phyloP scores from a whole-genome alignment of 176 grass and related monocot genomes.

The Alopecurus myosuroides region DNA sequence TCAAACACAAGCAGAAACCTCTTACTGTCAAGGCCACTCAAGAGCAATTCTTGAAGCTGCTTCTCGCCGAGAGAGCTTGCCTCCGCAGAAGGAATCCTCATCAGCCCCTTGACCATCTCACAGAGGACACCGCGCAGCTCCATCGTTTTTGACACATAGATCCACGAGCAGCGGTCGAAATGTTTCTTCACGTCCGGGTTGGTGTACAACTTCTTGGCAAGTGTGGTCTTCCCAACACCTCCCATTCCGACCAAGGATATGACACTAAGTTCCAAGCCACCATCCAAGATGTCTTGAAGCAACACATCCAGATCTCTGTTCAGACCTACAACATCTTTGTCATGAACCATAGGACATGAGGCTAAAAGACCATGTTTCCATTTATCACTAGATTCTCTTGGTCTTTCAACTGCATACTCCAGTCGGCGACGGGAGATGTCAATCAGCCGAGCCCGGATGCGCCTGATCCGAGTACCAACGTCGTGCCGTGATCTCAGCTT shows the following conservation, averaged over 20 bases:
- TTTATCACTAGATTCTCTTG: not conserved
- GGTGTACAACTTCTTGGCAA: slow-evolving; percentile 45
- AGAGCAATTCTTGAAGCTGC: slow-evolving; percentile 34
- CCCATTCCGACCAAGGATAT: slow-evolving; percentile 40
- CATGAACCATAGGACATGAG: slow-evolving; percentile 29
- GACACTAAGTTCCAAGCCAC: not conserved
- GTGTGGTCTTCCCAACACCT: slow-evolving; percentile 41
- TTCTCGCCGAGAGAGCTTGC: not conserved
- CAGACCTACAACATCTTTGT: slow-evolving; percentile 27
- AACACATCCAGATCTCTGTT: slow-evolving; percentile 6
- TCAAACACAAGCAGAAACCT: slow-evolving; percentile 43
- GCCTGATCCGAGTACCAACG: slow-evolving; percentile 13
- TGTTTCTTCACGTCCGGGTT: slow-evolving; percentile 26
- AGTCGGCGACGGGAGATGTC: slow-evolving; percentile 9
- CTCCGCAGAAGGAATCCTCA: slow-evolving; percentile 30
- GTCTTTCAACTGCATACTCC: not conserved
- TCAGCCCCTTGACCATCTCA: slow-evolving; percentile 25
- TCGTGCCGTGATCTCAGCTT: not conserved
- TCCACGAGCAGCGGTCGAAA: slow-evolving; percentile 22
- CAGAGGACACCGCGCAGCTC: not conserved
- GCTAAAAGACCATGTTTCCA: slow-evolving; percentile 6
- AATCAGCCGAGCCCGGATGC: slow-evolving; percentile 5
- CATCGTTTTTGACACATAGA: slow-evolving; percentile 27
- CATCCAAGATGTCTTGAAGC: not conserved
- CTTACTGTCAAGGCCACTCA: not conserved